Conservation (phyloP, 352 stramenopile genomes). For the Phytophthora vignae region DNA sequence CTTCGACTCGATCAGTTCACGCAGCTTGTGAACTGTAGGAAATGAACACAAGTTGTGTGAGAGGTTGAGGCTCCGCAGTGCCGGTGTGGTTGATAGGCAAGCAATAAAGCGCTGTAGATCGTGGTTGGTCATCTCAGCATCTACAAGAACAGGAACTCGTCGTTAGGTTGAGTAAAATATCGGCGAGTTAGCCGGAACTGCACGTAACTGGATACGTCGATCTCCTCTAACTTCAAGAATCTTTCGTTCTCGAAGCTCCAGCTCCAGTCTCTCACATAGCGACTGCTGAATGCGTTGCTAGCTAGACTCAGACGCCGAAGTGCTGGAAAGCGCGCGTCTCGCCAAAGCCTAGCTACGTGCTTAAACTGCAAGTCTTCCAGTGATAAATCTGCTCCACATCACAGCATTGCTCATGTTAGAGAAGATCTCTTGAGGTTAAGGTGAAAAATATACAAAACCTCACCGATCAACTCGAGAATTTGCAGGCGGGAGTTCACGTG, state of each 20-base stretch:
- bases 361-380: constrained; percentile 58
- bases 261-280: constrained; percentile 69
- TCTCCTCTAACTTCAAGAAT: constrained; percentile 38
- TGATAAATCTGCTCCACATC: constrained; percentile 32
- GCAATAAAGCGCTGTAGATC: constrained; percentile 65
- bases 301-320: constrained; percentile 46
- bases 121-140: constrained; percentile 57
- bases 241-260: constrained; percentile 57
- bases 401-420: neutral
- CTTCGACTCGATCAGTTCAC: constrained; percentile 28
- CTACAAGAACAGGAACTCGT: constrained; percentile 1
- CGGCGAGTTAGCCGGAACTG: neutral
- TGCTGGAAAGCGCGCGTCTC: constrained; percentile 52
- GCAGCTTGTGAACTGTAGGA: constrained; percentile 40
- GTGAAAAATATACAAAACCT: neutral
- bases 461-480: constrained; percentile 45
- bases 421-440: neutral
- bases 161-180: neutral
- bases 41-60: constrained; percentile 58
- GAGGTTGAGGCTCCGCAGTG: constrained; percentile 41
- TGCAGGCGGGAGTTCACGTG: constrained; percentile 47
- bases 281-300: constrained; percentile 59
- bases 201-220: constrained; percentile 60
- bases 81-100: constrained; percentile 44
- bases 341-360: constrained; percentile 53